Evolutionary conservation across 495 filamentous ascomycete genomes (phyloP).

Genomic region (Daldinia decipiens): DNA sequence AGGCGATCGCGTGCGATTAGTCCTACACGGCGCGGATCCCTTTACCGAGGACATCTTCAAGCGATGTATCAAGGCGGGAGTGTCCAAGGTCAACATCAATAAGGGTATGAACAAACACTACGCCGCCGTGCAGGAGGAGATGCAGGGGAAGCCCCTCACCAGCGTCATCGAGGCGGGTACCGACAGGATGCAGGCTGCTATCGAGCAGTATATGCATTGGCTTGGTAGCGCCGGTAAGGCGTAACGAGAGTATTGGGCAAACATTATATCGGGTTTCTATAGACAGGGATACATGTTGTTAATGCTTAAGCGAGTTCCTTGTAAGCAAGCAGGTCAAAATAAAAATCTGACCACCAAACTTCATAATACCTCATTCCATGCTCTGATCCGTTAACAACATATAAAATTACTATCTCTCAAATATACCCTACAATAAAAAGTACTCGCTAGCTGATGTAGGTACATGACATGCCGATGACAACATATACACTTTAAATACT

Average conservation of each 20-base stretch:
- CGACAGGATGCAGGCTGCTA: conserved; percentile 75
- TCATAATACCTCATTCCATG: not conserved
- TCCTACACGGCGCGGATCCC: conserved; percentile 82
- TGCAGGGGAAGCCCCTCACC: conserved; percentile 74
- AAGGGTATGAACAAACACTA: conserved; percentile 82
- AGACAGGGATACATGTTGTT: conserved; percentile 13
- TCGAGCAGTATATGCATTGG: conserved; percentile 79
- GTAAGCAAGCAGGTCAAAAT: not conserved
- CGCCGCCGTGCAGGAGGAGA: conserved; percentile 71
- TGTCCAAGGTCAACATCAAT: conserved; percentile 85
- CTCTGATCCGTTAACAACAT: not conserved
- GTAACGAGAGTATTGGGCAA: conserved; percentile 25
- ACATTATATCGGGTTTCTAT: conserved; percentile 1
- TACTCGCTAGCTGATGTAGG: conserved; percentile 3
- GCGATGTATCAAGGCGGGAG: conserved; percentile 74
- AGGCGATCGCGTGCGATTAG: conserved; percentile 70
- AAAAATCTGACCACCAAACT: not conserved
- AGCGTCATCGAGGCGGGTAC: conserved; percentile 78
- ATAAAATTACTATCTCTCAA: not conserved
- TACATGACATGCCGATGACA: conserved; percentile 4
- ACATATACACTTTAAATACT: conserved; percentile 11
- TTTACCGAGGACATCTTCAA: conserved; percentile 75
- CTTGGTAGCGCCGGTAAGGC: conserved; percentile 74
- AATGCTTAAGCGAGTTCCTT: not conserved
- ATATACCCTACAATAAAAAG: not conserved